Percentiles rank a stretch among this genome's conserved stretches.
These are phyloP conservation scores for Colletotrichum sp. DNA, from an alignment of 2,329 filamentous ascomycete genomes.

Conservation along the genomic window DNA sequence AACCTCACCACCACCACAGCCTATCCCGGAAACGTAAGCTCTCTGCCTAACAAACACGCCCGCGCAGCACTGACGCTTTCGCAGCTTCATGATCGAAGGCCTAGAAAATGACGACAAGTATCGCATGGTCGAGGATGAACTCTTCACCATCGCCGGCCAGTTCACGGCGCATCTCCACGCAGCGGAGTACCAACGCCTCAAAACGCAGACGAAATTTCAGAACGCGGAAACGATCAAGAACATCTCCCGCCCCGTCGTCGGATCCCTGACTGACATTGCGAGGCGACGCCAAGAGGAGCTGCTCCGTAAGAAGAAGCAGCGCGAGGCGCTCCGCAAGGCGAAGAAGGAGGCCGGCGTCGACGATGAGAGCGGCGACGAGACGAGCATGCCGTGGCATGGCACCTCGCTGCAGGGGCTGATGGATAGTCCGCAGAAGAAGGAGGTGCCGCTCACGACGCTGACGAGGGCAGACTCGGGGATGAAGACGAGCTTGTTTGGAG, in stretches of 20 bases:
- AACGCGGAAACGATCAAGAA: constrained; percentile 57
- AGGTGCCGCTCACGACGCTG: constrained; percentile 27
- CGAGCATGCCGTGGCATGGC: constrained; percentile 29
- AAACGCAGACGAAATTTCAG: constrained; percentile 57
- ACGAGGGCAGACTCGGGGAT: constrained; percentile 26
- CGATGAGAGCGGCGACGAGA: constrained; percentile 34
- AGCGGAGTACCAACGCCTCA: constrained; percentile 76
- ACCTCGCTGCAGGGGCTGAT: constrained; percentile 47
- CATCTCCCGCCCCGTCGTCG: constrained; percentile 58
- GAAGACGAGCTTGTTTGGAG: constrained; percentile 30
- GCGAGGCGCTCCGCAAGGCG: constrained; percentile 28
- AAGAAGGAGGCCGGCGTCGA: constrained; percentile 21
- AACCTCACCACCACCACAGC: constrained; percentile 57
- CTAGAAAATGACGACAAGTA: constrained; percentile 73
- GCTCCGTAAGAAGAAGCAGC: constrained; percentile 39
- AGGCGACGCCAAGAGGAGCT: constrained; percentile 39
- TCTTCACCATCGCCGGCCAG: constrained; percentile 67
- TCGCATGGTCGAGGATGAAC: constrained; percentile 86
- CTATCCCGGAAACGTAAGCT: constrained; percentile 49
- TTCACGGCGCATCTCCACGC: constrained; percentile 80
- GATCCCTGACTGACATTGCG: constrained; percentile 39
- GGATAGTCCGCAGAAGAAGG: constrained; percentile 42
- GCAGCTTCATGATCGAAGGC: constrained; percentile 68
- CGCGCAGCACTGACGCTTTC: not conserved
- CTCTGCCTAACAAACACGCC: not conserved